Evolutionary conservation across 495 filamentous ascomycete genomes (phyloP), one percentile per base, ranked within the genome.

Genomic region (Aspergillus funiculosus): DNA sequence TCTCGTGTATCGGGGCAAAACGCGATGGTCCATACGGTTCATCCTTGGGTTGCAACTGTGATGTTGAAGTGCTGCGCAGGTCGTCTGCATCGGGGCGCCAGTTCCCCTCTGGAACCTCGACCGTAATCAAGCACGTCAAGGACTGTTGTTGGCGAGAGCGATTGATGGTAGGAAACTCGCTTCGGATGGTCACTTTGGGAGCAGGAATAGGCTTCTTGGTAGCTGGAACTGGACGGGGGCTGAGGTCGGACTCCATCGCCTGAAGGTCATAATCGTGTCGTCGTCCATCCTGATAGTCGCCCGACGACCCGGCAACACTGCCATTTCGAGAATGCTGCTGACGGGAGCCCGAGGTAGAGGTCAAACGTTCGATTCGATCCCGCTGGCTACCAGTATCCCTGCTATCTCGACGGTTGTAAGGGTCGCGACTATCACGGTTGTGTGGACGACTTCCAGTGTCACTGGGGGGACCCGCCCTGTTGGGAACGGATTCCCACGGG

Each of bases 231-330:
- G 71, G 60, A 30, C 88, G 78, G 6, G 89, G 85, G 53, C 79
- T 80, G 19, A 94, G 68, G 31, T 82, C 87, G 1, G 86, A 86
- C 64, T 96, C 91, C 89, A 95, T 94, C 9, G 91, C 87, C 57
- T 96, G 91, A 18, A 95, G 79, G 61, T 98, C 92, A 58, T 95
- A 96, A 56, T 96, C 92, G 57, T 96, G 90, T 40, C 89, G 80
- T 50, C 90, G 63, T 15, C 70, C 72, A 25, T 91, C 87, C 30
- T 80, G 76, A 56, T 91, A 94, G 17, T 89, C 86, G 43, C 70
- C 80, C 15, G 83, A 86, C 6, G 82, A 86, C 18, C 85, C 81
- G 32, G 83, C 77, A 7, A 80, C 82, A 8, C 90, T 89, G 37
- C 80, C 80, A 54, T 94, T 91, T 29, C 87, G 74, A 38, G 72